Conservation (phyloP, 768 basidiomycete genomes). For the Rhizopogon vinicolor region DNA sequence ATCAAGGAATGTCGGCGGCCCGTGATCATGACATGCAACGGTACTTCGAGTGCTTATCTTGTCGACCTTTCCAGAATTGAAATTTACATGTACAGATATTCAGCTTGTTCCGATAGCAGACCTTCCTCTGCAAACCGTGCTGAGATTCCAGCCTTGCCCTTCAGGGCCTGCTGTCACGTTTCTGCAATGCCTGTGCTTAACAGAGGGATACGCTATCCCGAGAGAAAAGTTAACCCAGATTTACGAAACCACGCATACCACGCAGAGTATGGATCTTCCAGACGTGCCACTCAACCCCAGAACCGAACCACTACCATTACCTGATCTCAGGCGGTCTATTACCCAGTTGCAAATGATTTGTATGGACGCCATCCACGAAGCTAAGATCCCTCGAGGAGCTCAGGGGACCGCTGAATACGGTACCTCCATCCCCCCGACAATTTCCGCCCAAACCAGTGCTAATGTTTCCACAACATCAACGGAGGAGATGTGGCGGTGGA, state of each 20-base stretch:
- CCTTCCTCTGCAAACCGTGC: constrained; percentile 71
- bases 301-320: constrained; percentile 23
- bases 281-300: constrained; percentile 31
- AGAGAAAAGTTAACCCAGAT: constrained; percentile 38
- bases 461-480: constrained; percentile 6
- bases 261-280: constrained; percentile 21
- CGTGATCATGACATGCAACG: constrained; percentile 93
- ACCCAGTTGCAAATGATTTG: constrained; percentile 56
- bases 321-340: constrained; percentile 67
- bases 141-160: constrained; percentile 61
- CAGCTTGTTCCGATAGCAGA: constrained; percentile 65
- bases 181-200: constrained; percentile 57
- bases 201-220: constrained; percentile 48
- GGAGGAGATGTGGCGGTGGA: constrained; percentile 22
- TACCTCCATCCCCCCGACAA: constrained; percentile 25
- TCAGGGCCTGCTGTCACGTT: constrained; percentile 56
- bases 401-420: constrained; percentile 24
- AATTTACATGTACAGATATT: constrained; percentile 44
- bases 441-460: constrained; percentile 27
- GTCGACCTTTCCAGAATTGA: not conserved
- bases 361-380: constrained; percentile 28
- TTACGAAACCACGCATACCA: constrained; percentile 34
- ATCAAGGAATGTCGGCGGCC: constrained; percentile 84
- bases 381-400: constrained; percentile 21
- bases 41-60: constrained; percentile 34